Percentiles rank a stretch among this genome's conserved stretches.
phyloP scores from a whole-genome alignment of 2,329 filamentous ascomycete species.

The Colletotrichum nymphaeae region DNA sequence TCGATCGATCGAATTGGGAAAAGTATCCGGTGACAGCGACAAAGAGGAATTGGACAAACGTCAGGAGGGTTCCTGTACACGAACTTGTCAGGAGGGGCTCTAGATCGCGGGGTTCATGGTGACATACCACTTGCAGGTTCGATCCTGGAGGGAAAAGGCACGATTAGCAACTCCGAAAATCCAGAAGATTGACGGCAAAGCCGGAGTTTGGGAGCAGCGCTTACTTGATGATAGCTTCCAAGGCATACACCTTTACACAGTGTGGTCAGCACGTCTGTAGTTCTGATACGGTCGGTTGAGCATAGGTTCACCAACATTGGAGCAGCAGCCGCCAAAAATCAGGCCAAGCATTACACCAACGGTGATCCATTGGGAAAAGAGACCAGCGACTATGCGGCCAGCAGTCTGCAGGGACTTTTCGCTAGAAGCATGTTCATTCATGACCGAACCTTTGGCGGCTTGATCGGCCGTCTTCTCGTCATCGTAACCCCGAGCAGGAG shows the following conservation, averaged over 20 bases:
- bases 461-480: constrained; percentile 1
- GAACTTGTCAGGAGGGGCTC: constrained; percentile 16
- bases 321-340: constrained; percentile 96
- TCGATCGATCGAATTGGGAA: constrained; percentile 76
- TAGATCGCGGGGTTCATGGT: not conserved
- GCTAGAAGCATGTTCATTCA: constrained; percentile 7
- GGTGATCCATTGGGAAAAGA: constrained; percentile 72
- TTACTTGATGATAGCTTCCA: constrained; percentile 95
- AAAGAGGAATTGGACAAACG: constrained; percentile 89
- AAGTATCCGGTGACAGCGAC: constrained; percentile 83
- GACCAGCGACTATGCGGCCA: constrained; percentile 66
- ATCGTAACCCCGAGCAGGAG: not conserved
- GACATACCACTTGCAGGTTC: constrained; percentile 82
- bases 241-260: constrained; percentile 81
- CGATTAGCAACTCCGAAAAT: constrained; percentile 27
- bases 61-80: constrained; percentile 79
- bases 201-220: constrained; percentile 45
- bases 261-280: not conserved
- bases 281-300: not conserved
- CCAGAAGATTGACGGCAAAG: not conserved
- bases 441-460: not conserved
- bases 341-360: constrained; percentile 78
- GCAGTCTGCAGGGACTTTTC: constrained; percentile 40
- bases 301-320: constrained; percentile 73
- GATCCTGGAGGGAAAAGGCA: constrained; percentile 62